Percentiles rank a stretch among this genome's conserved stretches.
phyloP scores from a whole-genome alignment of 1,284 basidiomycete genomes.

The Fomitopsis pinicola region DNA sequence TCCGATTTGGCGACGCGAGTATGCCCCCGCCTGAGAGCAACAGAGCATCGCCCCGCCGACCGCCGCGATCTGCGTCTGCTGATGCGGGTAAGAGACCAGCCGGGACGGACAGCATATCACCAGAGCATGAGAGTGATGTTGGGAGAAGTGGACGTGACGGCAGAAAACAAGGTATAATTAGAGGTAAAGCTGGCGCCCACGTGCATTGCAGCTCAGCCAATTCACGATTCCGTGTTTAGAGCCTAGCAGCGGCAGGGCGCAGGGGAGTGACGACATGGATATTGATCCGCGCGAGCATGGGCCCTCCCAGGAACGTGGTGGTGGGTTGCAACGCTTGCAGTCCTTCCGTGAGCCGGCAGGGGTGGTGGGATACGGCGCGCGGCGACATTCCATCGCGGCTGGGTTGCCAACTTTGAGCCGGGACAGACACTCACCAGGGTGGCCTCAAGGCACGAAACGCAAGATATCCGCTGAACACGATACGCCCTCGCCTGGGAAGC shows the following conservation, averaged over 20 bases:
- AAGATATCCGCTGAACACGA: slow-evolving; percentile 73
- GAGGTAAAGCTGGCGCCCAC: slow-evolving; percentile 16
- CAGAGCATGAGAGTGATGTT: slow-evolving; percentile 11
- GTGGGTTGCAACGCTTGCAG: slow-evolving; percentile 14
- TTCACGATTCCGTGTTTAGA: slow-evolving; percentile 18
- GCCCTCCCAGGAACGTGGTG: slow-evolving; percentile 14
- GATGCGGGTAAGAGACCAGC: slow-evolving; percentile 19
- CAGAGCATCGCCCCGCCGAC: slow-evolving; percentile 45
- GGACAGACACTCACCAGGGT: slow-evolving; percentile 25
- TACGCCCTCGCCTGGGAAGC: slow-evolving; percentile 41
- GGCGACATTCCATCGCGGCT: slow-evolving; percentile 36
- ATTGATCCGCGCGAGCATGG: slow-evolving; percentile 32
- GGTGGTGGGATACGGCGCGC: slow-evolving; percentile 62
- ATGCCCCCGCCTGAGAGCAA: slow-evolving; percentile 36
- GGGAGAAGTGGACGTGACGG: slow-evolving; percentile 10
- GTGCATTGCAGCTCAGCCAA: slow-evolving; percentile 7
- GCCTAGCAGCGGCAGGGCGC: slow-evolving; percentile 24
- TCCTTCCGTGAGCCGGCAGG: slow-evolving; percentile 31
- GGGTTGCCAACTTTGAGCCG: slow-evolving; percentile 10
- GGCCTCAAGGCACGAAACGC: slow-evolving; percentile 65
- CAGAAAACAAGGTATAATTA: slow-evolving; percentile 11
- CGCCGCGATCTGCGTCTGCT: slow-evolving; percentile 33
- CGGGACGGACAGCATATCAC: slow-evolving; percentile 12
- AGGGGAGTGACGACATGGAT: slow-evolving; percentile 42
- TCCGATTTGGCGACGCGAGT: slow-evolving; percentile 63